Conservation (phyloP, 768 basidiomycete species). For the Agaricus sinodeliciosus region DNA sequence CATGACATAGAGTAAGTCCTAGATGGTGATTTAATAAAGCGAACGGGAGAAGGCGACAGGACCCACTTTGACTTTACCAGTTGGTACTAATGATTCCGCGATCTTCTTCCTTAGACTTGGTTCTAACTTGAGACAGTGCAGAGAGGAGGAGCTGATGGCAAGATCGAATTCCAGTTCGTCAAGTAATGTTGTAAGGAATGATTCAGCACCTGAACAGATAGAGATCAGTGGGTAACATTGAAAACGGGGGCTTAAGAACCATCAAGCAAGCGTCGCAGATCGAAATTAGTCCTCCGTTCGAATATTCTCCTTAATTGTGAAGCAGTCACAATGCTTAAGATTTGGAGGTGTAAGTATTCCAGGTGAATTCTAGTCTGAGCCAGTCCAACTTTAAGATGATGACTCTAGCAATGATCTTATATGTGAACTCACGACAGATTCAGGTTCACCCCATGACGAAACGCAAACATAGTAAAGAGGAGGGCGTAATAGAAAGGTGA, state of each 20-base stretch:
- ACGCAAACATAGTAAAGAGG: conserved; percentile 91
- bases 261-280: conserved; percentile 68
- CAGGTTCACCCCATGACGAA: conserved; percentile 93
- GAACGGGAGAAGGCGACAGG: not conserved
- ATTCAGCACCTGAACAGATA: conserved; percentile 60
- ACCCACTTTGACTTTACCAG: conserved; percentile 70
- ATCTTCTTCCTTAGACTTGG: conserved; percentile 59
- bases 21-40: not conserved
- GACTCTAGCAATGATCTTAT: not conserved
- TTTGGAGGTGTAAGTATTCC: conserved; percentile 92
- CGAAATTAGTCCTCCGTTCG: conserved; percentile 86
- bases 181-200: conserved; percentile 70
- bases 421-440: conserved; percentile 62
- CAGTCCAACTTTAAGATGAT: not conserved
- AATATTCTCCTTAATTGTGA: conserved; percentile 83
- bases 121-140: conserved; percentile 77
- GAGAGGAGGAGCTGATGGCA: conserved; percentile 72
- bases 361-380: conserved; percentile 89
- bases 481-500: conserved; percentile 79
- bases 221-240: not conserved
- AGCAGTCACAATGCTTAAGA: conserved; percentile 84
- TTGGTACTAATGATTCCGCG: conserved; percentile 79
- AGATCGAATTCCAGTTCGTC: conserved; percentile 70
- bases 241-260: conserved; percentile 29
- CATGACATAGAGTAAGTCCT: conserved; percentile 91